phyloP scores from a whole-genome alignment of 176 grass and related monocot species.

The Tillandsia leiboldiana region DNA sequence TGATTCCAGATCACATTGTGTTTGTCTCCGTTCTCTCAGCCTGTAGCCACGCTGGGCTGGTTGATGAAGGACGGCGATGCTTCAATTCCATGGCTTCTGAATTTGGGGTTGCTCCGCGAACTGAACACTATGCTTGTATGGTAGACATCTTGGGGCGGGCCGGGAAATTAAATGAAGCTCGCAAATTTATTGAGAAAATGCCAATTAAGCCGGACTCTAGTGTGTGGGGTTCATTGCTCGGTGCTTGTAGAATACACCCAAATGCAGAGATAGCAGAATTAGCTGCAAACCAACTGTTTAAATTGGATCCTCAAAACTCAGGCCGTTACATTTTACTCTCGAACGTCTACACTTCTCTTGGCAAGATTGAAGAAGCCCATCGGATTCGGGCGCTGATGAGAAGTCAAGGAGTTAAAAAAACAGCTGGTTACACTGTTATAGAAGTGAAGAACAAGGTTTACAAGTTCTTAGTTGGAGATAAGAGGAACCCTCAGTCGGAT shows the following conservation, averaged over 20 bases:
- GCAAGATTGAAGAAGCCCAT: slow-evolving; percentile 21
- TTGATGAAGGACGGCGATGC: slow-evolving; percentile 19
- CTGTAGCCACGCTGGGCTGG: slow-evolving; percentile 18
- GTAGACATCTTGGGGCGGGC: slow-evolving; percentile 24
- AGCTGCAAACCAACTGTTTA: slow-evolving; percentile 17
- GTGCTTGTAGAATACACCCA: slow-evolving; percentile 25
- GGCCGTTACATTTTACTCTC: slow-evolving; percentile 23
- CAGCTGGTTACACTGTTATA: slow-evolving; percentile 20
- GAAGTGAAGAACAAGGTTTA: slow-evolving; percentile 22
- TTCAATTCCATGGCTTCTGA: slow-evolving; percentile 22
- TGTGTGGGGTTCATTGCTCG: slow-evolving; percentile 29
- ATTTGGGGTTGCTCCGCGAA: slow-evolving; percentile 4
- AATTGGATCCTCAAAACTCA: slow-evolving; percentile 17
- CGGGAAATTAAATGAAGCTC: slow-evolving; percentile 21
- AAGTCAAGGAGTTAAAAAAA: slow-evolving; percentile 15
- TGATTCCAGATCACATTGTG: slow-evolving; percentile 15
- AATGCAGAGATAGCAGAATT: slow-evolving; percentile 22
- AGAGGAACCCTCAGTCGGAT: slow-evolving; percentile 13
- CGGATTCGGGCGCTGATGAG: slow-evolving; percentile 13
- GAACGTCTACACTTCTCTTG: slow-evolving; percentile 24
- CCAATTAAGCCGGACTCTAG: slow-evolving; percentile 24
- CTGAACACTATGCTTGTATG: slow-evolving; percentile 25
- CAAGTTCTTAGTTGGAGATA: slow-evolving; percentile 23
- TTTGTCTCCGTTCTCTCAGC: slow-evolving; percentile 23
- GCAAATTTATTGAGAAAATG: slow-evolving; percentile 19